Percentiles rank a stretch among this genome's conserved stretches.
Evolutionary conservation across 306 rosid species (phyloP).

Genomic region (Vigna trinervia): DNA sequence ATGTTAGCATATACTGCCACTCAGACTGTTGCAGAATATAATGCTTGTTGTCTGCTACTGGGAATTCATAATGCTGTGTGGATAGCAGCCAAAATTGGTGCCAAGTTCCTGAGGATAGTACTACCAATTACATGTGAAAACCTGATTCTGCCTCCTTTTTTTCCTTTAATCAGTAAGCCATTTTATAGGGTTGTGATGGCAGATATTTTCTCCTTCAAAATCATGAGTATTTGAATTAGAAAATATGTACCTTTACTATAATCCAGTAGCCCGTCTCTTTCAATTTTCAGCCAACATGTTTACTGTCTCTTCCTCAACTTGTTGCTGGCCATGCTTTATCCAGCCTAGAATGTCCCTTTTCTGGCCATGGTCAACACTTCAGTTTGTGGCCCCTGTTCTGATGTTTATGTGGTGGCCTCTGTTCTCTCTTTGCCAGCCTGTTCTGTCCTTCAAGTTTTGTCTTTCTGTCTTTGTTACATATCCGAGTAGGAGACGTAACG

Average conservation of each 20-base stretch:
- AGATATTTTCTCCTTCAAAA: background rate
- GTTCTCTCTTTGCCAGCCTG: background rate
- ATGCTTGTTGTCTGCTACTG: background rate
- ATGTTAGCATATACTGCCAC: background rate
- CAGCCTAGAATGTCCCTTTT: background rate
- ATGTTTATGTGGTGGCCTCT: background rate
- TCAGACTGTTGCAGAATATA: background rate
- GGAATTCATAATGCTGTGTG: background rate
- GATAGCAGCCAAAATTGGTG: background rate
- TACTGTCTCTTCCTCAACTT: background rate
- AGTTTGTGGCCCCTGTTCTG: background rate
- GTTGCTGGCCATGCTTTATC: background rate
- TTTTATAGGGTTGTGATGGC: background rate
- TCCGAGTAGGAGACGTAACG: too few species aligned
- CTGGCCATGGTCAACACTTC: background rate
- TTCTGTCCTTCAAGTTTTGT: background rate
- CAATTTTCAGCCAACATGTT: background rate
- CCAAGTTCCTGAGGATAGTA: background rate
- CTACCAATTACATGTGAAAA: background rate
- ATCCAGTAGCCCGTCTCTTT: background rate
- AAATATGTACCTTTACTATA: background rate
- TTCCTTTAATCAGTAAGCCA: background rate
- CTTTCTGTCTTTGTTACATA: background rate
- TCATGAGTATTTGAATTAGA: background rate
- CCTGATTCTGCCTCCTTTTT: background rate